Evolutionary conservation across 2,329 filamentous ascomycete species (phyloP), one percentile per base, ranked within the genome.

Genomic region (Tolypocladium endophyticum): DNA sequence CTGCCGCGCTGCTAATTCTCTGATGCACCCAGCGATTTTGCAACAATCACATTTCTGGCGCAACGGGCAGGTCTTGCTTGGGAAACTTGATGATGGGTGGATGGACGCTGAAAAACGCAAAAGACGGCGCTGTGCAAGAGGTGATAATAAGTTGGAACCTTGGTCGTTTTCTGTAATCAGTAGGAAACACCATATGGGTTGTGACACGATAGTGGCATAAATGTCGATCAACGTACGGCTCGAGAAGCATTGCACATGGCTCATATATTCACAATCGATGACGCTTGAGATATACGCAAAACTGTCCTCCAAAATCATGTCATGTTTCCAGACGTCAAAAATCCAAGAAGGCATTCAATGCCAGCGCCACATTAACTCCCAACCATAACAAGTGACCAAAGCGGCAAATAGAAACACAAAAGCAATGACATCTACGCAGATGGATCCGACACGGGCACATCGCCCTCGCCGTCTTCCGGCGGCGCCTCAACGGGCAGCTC

Each of bases 401-500:
- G 36, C 58, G n/a, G 18, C 54, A 52, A 33, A 52, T n/a, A 23
- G 2, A 23, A 23, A 36, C 30, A 23, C 20, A 23, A 54, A 7
- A 36, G 50, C 14, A 20, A 36, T 54, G 50, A 20, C 30, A 16
- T n/a, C 63, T 63, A 75, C 14, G 73, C 72, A 18, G 65, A 71
- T 0, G 82, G 80, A 65, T 85, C 77, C 71, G 85, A 78, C 55
- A 69, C 69, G 1, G 67, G 63, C 35, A 66, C 61, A 38, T 65
- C 61, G 12, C 55, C 71, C 8, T 76, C 77, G 39, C 11, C 57
- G 2, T 23, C 56, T 53, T 77, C 79, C 60, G 80, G 74, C 50
- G 80, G 77, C 33, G 80, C 80, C 71, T 82, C 87, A 2, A 88
- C 84, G 9, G 85, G 82, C 57, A 87, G 67, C 60, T 87, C 84